phyloP scores from a whole-genome alignment of 73 alveolate genomes.

The Blepharisma japonicum region DNA sequence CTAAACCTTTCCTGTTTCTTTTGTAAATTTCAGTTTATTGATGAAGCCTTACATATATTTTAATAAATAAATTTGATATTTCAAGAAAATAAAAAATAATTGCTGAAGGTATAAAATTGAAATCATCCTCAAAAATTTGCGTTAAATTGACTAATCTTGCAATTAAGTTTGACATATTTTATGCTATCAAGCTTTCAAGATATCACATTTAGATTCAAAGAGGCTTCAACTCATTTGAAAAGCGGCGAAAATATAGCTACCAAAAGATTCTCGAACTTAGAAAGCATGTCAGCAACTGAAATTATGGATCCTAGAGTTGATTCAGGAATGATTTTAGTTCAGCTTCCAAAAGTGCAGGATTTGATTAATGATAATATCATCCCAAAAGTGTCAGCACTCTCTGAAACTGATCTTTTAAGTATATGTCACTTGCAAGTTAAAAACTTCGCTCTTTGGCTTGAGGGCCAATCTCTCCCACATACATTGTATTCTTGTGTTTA shows the following conservation, averaged over 20 bases:
- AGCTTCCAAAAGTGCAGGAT: neutral
- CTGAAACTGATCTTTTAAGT: neutral
- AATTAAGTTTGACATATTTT: too few relatives aligned
- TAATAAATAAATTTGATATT: too few relatives aligned
- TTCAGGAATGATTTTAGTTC: constrained; percentile 5
- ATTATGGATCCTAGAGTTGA: constrained; percentile 13
- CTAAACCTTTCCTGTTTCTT: too few relatives aligned
- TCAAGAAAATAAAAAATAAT: too few relatives aligned
- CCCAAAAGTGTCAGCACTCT: neutral
- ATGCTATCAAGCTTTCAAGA: too few relatives aligned
- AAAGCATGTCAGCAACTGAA: constrained; percentile 27
- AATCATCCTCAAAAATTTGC: too few relatives aligned
- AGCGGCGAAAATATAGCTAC: neutral
- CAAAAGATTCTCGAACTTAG: neutral
- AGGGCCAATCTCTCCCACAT: constrained; percentile 23
- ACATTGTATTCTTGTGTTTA: constrained; percentile 15
- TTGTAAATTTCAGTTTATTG: too few relatives aligned
- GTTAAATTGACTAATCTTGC: too few relatives aligned
- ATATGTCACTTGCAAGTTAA: neutral
- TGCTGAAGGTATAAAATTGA: too few relatives aligned
- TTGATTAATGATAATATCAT: too few relatives aligned
- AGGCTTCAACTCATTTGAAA: neutral
- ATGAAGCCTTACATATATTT: too few relatives aligned
- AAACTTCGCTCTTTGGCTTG: constrained; percentile 8
- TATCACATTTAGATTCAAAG: too few relatives aligned